Base-by-base conservation (phyloP, 176 grass and related monocot species). In the Musa schizocarpa region DNA sequence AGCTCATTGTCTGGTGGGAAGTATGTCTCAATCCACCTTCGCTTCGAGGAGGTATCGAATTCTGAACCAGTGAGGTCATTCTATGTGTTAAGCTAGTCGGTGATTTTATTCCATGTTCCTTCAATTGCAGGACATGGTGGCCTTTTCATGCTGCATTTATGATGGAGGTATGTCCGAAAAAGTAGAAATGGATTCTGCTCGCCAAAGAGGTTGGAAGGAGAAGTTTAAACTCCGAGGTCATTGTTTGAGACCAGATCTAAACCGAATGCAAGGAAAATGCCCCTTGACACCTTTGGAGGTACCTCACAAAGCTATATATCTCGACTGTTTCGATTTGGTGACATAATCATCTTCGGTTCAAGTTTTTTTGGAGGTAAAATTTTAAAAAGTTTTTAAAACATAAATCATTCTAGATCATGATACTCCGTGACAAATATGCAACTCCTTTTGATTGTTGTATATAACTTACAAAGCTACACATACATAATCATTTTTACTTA, bases 281-380 rank as follows among this genome's bases (percentile, higher is more conserved):
- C 75, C 75, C 26, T 17, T 77, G 48, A 77, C 75, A 52, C 75
- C 75, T 52, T 77, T 77, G 48, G 75, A 77, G 75, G 75, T 77
- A 27, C 10, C 14, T 17, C 34, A 43, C 34, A 0, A 43, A 43
- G 34, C 34, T 43, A 43, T 43, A 43, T 43, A 0, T 43, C 34
- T 43, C 34, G 4, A 43, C 34, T 6, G 4, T 43, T 43, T 6
- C 3, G 34, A 43, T 6, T 43, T 43, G 34, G 34, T 43, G 0
- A 43, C 34, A 43, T 6, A 34, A 43, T 43, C 34, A 43, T 43
- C 0, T 43, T 43, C 4, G 34, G 4, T 43, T 43, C 34, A 43
- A 43, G 34, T 6, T 43, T 43, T 5, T 43, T 6, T 6, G 34
- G 34, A 43, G 34, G 34, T 43, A 43, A 43, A 43, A 43, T 43